phyloP scores from a whole-genome alignment of 2,329 filamentous ascomycete species.

The Atkinsonella texensis region DNA sequence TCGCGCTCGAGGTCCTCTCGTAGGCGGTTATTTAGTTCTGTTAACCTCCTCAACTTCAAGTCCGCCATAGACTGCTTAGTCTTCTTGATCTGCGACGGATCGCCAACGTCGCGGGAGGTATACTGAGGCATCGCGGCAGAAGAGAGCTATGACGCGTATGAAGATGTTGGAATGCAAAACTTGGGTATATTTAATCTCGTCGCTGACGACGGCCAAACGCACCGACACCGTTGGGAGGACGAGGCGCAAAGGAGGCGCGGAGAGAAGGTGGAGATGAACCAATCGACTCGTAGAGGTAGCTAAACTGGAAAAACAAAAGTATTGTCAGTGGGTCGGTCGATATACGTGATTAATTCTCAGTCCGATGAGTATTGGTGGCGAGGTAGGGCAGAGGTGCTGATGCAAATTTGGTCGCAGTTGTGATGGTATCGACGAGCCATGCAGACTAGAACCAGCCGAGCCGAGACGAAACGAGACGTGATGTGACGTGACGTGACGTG shows the following conservation, averaged over 20 bases:
- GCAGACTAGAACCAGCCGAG: no score
- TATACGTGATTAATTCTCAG: background rate
- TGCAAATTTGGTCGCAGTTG: background rate
- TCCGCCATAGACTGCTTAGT: conserved; percentile 99
- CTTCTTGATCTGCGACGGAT: conserved; percentile 63
- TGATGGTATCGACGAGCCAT: no score
- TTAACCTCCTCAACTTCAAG: conserved; percentile 89
- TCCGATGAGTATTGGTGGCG: background rate
- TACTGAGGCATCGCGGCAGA: conserved; percentile 48
- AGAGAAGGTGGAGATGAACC: background rate
- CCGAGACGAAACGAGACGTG: background rate
- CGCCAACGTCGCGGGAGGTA: conserved; percentile 54
- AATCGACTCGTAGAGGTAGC: background rate
- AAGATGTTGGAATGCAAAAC: background rate
- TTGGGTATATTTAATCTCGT: background rate
- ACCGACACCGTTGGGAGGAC: background rate
- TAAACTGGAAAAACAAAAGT: background rate
- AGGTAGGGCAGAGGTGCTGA: background rate
- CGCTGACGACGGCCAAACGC: background rate
- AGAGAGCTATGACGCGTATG: background rate
- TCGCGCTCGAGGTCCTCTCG: conserved; percentile 93
- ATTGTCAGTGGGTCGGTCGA: background rate
- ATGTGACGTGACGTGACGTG: no score
- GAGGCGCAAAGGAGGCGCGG: background rate
- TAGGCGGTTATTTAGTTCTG: conserved; percentile 90